phyloP scores from a whole-genome alignment of 176 grass and related monocot genomes.

The Phyllostachys edulis region DNA sequence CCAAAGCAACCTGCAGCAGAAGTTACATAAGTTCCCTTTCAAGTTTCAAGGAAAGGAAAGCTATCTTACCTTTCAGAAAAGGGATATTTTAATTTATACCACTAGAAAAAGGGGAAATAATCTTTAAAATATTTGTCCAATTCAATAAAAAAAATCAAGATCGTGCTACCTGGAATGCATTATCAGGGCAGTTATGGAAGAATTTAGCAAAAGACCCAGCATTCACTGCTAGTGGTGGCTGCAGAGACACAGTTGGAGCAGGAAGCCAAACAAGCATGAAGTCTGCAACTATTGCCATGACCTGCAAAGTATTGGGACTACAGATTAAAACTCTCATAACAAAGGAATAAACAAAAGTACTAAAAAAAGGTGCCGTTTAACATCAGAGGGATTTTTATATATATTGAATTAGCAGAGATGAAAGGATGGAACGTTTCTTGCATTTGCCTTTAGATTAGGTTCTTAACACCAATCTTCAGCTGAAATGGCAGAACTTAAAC shows the following conservation, averaged over 20 bases:
- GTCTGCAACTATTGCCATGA: constrained; percentile 98
- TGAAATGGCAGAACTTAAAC: background rate
- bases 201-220: constrained; percentile 76
- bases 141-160: constrained; percentile 18
- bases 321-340: background rate
- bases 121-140: background rate
- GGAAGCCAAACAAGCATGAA: constrained; percentile 99
- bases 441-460: background rate
- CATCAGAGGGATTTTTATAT: background rate
- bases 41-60: constrained; percentile 6
- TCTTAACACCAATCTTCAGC: constrained; percentile 1
- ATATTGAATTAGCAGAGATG: constrained; percentile 4
- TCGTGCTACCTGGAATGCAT: constrained; percentile 86
- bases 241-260: constrained; percentile 89
- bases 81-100: background rate
- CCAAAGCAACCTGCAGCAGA: constrained; percentile 75
- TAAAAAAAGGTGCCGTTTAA: background rate
- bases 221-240: constrained; percentile 61
- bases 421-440: background rate
- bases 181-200: constrained; percentile 93
- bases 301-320: constrained; percentile 48
- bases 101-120: background rate
- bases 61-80: constrained; percentile 6
- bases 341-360: constrained; percentile 2
- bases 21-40: constrained; percentile 2